Evolutionary conservation across 371 early-diverging fungal genomes (phyloP), one percentile per base, ranked within the genome.

Genomic region (Thermomucor indicae-seudaticae): DNA sequence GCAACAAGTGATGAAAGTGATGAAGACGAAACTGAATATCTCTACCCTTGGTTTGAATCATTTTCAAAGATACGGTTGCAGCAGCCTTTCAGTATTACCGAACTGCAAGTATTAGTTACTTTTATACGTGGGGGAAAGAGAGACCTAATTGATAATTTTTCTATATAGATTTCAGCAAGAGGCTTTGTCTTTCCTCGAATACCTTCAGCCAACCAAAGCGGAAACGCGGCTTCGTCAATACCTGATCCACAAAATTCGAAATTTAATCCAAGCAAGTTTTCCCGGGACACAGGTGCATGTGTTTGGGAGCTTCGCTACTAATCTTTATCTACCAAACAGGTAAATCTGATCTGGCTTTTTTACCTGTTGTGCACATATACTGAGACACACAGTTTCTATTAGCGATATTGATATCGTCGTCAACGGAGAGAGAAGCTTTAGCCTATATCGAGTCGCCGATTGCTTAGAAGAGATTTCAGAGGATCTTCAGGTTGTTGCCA

Each of bases 301-400:
- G 3, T 96, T 93, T 80, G 97, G 97, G 2, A 89, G 90, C 47
- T 96, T 85, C 52, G 79, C 79, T 3, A 94, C 97, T 0, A 70
- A 70, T 24, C 61, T 96, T 7, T 97, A 90, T 66, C 69, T 97
- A 24, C 95, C 95, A 0, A 70, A 80, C 39, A 83, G 83, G 72
- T 82, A 80, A 49, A 25, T 6, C 11, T 28, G 0, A 39, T 50
- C 37, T 5, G 14, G 37, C 3, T 16, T 37, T 37, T 37, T 16
- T 16, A 37, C 37, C 4, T n/a, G 2, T 34, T 45, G 14, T 4
- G 16, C 34, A 43, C 11, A 19, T 28, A 31, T n/a, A 40, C 16
- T 48, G 19, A 42, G 6, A 20, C 25, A 38, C 5, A 29, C 12
- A 10, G 17, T 39, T 43, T 23, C 14, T 11, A 19, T 3, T 35